Percentiles rank a stretch among this genome's conserved stretches.
These are phyloP conservation scores for Trichoderma pleuroti DNA, from an alignment of 2,329 filamentous ascomycete genomes.

Conservation along the genomic window DNA sequence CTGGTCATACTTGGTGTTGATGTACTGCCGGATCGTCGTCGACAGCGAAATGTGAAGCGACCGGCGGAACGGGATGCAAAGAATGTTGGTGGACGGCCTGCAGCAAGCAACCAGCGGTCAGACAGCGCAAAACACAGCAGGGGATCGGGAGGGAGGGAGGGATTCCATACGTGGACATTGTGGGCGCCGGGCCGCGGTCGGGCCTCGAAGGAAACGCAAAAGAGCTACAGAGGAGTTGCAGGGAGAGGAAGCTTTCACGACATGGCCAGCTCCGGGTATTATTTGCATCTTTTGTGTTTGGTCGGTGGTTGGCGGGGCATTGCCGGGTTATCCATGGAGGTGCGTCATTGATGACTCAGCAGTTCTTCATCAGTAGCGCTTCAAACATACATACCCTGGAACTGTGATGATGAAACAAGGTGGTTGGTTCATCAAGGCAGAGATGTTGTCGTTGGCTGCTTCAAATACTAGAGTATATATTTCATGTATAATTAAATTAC, in stretches of 20 bases:
- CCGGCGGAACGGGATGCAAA: conserved; percentile 83
- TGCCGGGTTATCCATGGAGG: not conserved
- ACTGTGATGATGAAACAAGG: no score
- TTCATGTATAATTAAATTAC: not conserved
- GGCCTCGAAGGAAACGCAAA: not conserved
- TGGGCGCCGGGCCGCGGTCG: conserved; percentile 5
- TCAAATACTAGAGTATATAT: not conserved
- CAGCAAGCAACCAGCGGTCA: not conserved
- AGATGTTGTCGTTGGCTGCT: not conserved
- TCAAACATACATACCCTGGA: not conserved
- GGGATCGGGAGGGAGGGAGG: not conserved
- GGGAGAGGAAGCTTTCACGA: not conserved
- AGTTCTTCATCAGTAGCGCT: not conserved
- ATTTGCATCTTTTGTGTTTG: not conserved
- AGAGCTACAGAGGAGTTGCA: not conserved
- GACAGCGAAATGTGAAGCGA: conserved; percentile 76
- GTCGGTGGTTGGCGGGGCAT: conserved; percentile 18
- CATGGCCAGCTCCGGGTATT: not conserved
- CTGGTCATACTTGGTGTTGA: conserved; percentile 97
- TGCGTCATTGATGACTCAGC: conserved; percentile 3
- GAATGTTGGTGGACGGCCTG: conserved; percentile 50
- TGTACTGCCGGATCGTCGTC: conserved; percentile 85
- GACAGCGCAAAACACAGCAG: not conserved
- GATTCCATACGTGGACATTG: conserved; percentile 12
- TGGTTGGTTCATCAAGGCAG: not conserved